Evolutionary conservation across 2,329 filamentous ascomycete species (phyloP).

Genomic region (Lachnellula hyalina): DNA sequence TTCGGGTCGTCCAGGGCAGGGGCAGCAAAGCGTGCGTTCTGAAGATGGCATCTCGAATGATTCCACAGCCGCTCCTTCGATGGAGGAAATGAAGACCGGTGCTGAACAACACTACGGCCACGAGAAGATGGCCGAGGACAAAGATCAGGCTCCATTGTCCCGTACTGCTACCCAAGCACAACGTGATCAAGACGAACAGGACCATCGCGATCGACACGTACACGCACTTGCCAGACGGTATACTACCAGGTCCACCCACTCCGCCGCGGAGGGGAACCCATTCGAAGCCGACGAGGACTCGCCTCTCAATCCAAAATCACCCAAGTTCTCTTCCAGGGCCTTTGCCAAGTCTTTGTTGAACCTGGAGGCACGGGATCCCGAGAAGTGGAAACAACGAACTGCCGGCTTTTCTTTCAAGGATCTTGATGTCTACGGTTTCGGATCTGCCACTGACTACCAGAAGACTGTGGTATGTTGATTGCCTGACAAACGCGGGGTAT

Average conservation of each 20-base stretch:
- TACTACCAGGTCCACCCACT: constrained; percentile 12
- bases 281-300: constrained; percentile 43
- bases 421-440: constrained; percentile 63
- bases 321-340: constrained; percentile 46
- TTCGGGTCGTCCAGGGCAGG: not conserved
- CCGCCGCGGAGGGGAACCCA: constrained; percentile 35
- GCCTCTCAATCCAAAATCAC: constrained; percentile 45
- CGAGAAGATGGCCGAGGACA: not conserved
- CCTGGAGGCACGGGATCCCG: constrained; percentile 47
- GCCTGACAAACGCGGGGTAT: not conserved
- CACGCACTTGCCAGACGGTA: constrained; percentile 10
- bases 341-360: constrained; percentile 57
- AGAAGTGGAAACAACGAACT: constrained; percentile 47
- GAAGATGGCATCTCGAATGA: not conserved
- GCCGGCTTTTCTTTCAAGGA: constrained; percentile 62
- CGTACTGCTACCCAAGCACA: not conserved
- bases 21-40: not conserved
- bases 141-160: not conserved
- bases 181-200: constrained; percentile 7
- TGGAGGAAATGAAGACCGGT: not conserved
- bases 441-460: constrained; percentile 64
- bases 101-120: not conserved
- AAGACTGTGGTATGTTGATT: constrained; percentile 44
- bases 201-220: constrained; percentile 11
- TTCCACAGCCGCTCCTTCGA: not conserved